Conservation (phyloP, 2,329 filamentous ascomycete species). For the Colletotrichum acutatum region DNA sequence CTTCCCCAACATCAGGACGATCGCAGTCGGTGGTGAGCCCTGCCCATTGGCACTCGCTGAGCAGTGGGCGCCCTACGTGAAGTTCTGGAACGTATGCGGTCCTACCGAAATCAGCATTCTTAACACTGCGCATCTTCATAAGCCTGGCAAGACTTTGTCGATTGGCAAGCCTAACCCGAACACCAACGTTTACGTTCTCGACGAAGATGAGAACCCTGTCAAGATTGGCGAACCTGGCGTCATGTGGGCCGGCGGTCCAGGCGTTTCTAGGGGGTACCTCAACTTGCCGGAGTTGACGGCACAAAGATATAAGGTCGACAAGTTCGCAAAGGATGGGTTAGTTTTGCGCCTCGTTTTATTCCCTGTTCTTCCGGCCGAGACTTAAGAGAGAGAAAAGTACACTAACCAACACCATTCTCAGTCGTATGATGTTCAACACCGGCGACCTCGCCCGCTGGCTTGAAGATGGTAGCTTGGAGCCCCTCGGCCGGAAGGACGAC, state of each 20-base stretch:
- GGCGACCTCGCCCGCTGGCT: conserved; percentile 68
- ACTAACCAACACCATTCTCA: conserved; percentile 36
- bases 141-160: conserved; percentile 55
- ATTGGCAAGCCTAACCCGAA: conserved; percentile 68
- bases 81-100: conserved; percentile 68
- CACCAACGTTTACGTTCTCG: conserved; percentile 65
- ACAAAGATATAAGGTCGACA: conserved; percentile 60
- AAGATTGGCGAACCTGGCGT: conserved; percentile 58
- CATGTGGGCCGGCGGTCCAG: conserved; percentile 68
- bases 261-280: conserved; percentile 67
- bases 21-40: conserved; percentile 36
- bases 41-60: conserved; percentile 57
- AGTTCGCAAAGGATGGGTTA: conserved; percentile 63
- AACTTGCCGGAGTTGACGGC: conserved; percentile 62
- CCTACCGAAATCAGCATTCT: conserved; percentile 70
- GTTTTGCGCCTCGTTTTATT: conserved; percentile 23
- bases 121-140: conserved; percentile 53
- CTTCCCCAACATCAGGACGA: conserved; percentile 35
- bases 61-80: conserved; percentile 60
- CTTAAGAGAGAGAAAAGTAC: not conserved
- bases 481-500: conserved; percentile 68
- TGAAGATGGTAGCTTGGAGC: conserved; percentile 63
- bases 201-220: conserved; percentile 55
- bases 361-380: not conserved
- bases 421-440: conserved; percentile 67